Conservation (phyloP, 768 basidiomycete genomes). For the Leucocoprinus sp. region DNA sequence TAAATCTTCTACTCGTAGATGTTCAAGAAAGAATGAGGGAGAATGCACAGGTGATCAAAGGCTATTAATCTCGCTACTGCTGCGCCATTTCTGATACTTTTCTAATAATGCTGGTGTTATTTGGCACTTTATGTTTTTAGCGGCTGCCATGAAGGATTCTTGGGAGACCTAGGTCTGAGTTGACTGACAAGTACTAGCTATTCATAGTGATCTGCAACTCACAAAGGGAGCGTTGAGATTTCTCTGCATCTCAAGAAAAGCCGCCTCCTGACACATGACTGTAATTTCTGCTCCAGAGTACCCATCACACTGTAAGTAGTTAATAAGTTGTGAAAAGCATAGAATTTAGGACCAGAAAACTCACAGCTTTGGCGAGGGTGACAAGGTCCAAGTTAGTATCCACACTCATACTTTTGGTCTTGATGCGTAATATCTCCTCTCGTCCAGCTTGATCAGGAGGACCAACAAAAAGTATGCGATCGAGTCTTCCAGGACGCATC, state of each 20-base stretch:
- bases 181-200: constrained; percentile 1
- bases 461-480: constrained; percentile 90
- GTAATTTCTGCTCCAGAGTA: constrained; percentile 95
- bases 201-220: constrained; percentile 20
- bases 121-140: constrained; percentile 62
- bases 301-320: constrained; percentile 63
- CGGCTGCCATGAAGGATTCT: constrained; percentile 65
- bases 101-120: constrained; percentile 76
- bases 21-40: neutral
- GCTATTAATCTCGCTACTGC: constrained; percentile 18
- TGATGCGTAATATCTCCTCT: constrained; percentile 78
- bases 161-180: constrained; percentile 54
- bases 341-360: constrained; percentile 13
- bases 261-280: constrained; percentile 93
- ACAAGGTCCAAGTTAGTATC: constrained; percentile 59
- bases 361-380: constrained; percentile 63
- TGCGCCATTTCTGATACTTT: constrained; percentile 66
- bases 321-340: neutral
- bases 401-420: constrained; percentile 73
- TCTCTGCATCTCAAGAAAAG: constrained; percentile 82
- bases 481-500: constrained; percentile 90
- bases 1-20: neutral
- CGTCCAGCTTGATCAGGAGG: constrained; percentile 78
- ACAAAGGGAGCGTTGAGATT: constrained; percentile 75
- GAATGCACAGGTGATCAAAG: constrained; percentile 11